Conservation (phyloP, 306 rosid species). For the Trifolium fragiferum region DNA sequence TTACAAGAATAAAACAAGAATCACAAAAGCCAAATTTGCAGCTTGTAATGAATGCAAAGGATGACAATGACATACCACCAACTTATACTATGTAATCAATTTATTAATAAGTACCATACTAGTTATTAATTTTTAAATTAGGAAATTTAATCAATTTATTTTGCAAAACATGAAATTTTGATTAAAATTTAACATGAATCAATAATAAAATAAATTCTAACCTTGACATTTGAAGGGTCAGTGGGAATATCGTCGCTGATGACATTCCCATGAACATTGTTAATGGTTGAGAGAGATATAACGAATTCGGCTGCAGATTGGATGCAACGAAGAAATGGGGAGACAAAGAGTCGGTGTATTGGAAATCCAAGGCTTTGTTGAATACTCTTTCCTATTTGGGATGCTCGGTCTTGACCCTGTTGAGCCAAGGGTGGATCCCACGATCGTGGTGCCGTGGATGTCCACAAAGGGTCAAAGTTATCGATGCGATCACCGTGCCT, state of each 20-base stretch:
- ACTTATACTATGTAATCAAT: too few relatives aligned
- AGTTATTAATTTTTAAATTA: too few relatives aligned
- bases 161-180: too few relatives aligned
- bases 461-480: slow-evolving; percentile 67
- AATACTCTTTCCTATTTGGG: slow-evolving; percentile 56
- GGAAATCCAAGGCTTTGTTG: slow-evolving; percentile 55
- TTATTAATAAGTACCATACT: too few relatives aligned
- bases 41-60: too few relatives aligned
- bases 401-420: slow-evolving; percentile 60
- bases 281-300: slow-evolving; percentile 49
- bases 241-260: slow-evolving; percentile 15
- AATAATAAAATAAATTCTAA: background rate
- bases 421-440: slow-evolving; percentile 84
- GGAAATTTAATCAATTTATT: background rate
- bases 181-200: background rate
- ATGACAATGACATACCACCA: too few relatives aligned
- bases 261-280: slow-evolving; percentile 11
- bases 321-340: slow-evolving; percentile 89
- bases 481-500: slow-evolving; percentile 88
- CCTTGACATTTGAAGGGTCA: slow-evolving; percentile 63
- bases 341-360: slow-evolving; percentile 68
- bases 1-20: too few relatives aligned
- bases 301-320: slow-evolving; percentile 68
- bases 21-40: too few relatives aligned
- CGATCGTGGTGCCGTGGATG: slow-evolving; percentile 56